Evolutionary conservation across 352 stramenopile species (phyloP).

Genomic region (Phytophthora cryptogea): DNA sequence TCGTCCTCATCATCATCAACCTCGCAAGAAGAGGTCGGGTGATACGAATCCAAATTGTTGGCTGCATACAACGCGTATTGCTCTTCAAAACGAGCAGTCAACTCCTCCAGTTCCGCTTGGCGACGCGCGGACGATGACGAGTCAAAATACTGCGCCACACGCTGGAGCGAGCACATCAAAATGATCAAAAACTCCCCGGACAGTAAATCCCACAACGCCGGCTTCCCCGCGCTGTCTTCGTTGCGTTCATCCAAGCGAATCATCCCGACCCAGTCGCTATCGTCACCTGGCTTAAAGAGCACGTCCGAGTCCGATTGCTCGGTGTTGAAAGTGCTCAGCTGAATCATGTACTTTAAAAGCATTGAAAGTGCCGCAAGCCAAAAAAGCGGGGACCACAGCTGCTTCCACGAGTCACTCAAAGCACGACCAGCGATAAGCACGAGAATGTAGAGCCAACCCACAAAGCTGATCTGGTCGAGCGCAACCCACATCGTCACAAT

Average conservation of each 20-base stretch:
- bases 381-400: constrained; percentile 80
- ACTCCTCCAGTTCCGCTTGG: constrained; percentile 39
- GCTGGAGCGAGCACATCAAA: constrained; percentile 75
- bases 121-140: constrained; percentile 41
- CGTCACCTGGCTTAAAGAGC: constrained; percentile 52
- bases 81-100: constrained; percentile 50
- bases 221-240: constrained; percentile 31
- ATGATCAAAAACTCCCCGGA: constrained; percentile 69
- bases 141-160: constrained; percentile 75
- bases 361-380: constrained; percentile 71
- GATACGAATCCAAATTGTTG: constrained; percentile 37
- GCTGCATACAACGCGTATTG: constrained; percentile 49
- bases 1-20: constrained; percentile 60
- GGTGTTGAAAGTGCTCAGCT: constrained; percentile 60
- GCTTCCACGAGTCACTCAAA: constrained; percentile 62
- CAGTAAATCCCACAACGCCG: constrained; percentile 56
- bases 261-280: constrained; percentile 62
- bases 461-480: constrained; percentile 61
- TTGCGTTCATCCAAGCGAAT: constrained; percentile 57
- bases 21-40: constrained; percentile 59
- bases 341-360: constrained; percentile 67
- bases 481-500: constrained; percentile 75
- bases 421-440: constrained; percentile 60
- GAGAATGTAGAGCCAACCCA: constrained; percentile 72
- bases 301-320: constrained; percentile 29